Evolutionary conservation across 2,329 filamentous ascomycete genomes (phyloP).

Genomic region (Xylariaceae sp.): DNA sequence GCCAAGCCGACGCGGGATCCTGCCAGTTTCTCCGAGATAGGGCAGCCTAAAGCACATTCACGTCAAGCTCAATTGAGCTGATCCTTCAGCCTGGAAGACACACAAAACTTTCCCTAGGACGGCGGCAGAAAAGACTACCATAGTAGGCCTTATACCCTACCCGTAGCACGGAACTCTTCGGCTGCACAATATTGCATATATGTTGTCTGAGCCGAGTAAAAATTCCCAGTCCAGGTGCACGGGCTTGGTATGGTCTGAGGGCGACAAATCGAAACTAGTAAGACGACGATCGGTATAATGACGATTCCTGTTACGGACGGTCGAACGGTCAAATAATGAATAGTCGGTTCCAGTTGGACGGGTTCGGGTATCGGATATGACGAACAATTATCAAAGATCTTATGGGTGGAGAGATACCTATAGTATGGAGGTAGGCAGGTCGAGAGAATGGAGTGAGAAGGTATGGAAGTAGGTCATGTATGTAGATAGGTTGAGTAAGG

Average conservation of each 20-base stretch:
- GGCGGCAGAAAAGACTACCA: background rate
- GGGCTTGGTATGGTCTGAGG: background rate
- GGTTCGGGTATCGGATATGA: background rate
- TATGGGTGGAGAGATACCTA: background rate
- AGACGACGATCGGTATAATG: background rate
- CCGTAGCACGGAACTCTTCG: background rate
- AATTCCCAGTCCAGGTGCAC: background rate
- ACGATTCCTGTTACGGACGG: background rate
- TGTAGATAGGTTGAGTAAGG: background rate
- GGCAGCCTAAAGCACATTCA: background rate
- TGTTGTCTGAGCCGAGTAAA: background rate
- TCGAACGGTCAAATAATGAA: background rate
- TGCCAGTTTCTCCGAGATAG: background rate
- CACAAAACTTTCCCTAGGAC: background rate
- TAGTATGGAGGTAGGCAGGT: background rate
- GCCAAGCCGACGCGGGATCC: background rate
- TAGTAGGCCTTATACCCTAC: background rate
- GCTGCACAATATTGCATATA: background rate
- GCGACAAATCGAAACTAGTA: background rate
- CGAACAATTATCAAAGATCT: background rate
- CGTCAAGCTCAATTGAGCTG: background rate
- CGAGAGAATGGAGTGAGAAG: background rate
- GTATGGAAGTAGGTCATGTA: background rate
- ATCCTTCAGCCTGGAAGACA: background rate
- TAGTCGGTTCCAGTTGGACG: background rate